Base-by-base conservation (phyloP, 1,284 basidiomycete genomes). In the Sporisorium scitamineum region DNA sequence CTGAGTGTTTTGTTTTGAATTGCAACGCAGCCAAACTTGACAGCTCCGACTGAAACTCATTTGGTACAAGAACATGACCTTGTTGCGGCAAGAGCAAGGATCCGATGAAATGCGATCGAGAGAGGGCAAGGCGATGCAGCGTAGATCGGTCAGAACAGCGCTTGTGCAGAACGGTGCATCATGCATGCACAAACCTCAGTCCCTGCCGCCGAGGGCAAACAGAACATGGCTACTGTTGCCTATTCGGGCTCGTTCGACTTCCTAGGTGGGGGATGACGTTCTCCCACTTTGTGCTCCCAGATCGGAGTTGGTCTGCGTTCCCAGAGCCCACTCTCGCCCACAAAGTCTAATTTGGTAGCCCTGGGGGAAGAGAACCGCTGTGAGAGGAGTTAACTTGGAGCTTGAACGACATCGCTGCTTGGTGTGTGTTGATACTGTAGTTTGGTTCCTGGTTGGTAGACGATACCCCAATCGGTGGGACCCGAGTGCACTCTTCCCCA, bases 61-160 rank as follows among this genome's bases (percentile, higher is more conserved):
- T 26, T 27, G n/a, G 34, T 24, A 13, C n/a, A n/a, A n/a, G n/a
- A n/a, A n/a, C n/a, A n/a, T n/a, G n/a, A n/a, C n/a, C n/a, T n/a
- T n/a, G n/a, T 9, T 50, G 48, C 39, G 32, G 29, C 10, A 22
- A 31, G 48, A 50, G 18, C 47, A 18, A n/a, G 27, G 18, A 18
- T 5, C 16, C 50, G 14, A 34, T 16, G 32, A 22, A 20, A 22
- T 14, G 14, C 6, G 29, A 10, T 24, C 6, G 57, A 44, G 10
- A 22, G 37, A 18, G 9, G 14, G 5, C 18, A 13, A 13, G 39
- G 13, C 4, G 51, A 52, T 72, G 70, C 70, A 67, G 34, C 27
- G 70, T 72, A 72, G 70, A 72, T 67, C 57, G 61, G 44, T 42
- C 5, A 48, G 52, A 71, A 59, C 55, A 56, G 64, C 57, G 55